phyloP scores from a whole-genome alignment of 1,139 yeast genomes.

The Hemisphaericaspora subhashii region DNA sequence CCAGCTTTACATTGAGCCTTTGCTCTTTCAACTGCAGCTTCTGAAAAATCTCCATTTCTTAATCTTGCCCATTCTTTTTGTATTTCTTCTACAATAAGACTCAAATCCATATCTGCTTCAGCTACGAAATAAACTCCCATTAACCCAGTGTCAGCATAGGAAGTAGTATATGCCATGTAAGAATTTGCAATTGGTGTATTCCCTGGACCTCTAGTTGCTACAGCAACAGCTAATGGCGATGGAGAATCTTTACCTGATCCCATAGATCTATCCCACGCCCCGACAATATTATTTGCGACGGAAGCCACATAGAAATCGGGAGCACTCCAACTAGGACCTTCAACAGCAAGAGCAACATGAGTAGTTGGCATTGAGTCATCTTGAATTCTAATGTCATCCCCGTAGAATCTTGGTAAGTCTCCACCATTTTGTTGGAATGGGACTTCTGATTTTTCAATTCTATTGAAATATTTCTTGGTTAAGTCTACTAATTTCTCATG shows the following conservation, averaged over 20 bases:
- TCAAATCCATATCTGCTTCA: slow-evolving; percentile 69
- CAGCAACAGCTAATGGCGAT: slow-evolving; percentile 74
- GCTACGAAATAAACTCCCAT: slow-evolving; percentile 96
- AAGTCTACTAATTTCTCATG: slow-evolving; percentile 78
- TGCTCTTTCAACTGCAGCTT: slow-evolving; percentile 88
- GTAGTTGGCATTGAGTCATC: slow-evolving; percentile 86
- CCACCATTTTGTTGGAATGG: slow-evolving; percentile 76
- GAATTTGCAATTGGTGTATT: slow-evolving; percentile 77
- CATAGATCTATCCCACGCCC: slow-evolving; percentile 94
- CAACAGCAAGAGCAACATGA: slow-evolving; percentile 92
- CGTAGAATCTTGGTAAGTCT: slow-evolving; percentile 76
- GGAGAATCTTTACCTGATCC: slow-evolving; percentile 75
- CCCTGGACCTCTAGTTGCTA: slow-evolving; percentile 60
- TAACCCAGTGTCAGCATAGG: slow-evolving; percentile 94
- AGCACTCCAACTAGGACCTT: slow-evolving; percentile 97
- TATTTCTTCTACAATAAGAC: slow-evolving; percentile 68
- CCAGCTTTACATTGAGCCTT: slow-evolving; percentile 95
- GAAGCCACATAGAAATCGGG: slow-evolving; percentile 94
- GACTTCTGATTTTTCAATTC: slow-evolving; percentile 62
- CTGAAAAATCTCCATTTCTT: slow-evolving; percentile 71
- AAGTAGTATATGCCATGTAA: slow-evolving; percentile 94
- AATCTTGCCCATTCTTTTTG: slow-evolving; percentile 87
- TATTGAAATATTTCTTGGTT: slow-evolving; percentile 77
- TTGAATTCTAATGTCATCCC: slow-evolving; percentile 82
- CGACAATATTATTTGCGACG: slow-evolving; percentile 94